These are phyloP conservation scores for Aleurites moluccanus DNA, from an alignment of 441 rosid genomes.

Conservation along the genomic window DNA sequence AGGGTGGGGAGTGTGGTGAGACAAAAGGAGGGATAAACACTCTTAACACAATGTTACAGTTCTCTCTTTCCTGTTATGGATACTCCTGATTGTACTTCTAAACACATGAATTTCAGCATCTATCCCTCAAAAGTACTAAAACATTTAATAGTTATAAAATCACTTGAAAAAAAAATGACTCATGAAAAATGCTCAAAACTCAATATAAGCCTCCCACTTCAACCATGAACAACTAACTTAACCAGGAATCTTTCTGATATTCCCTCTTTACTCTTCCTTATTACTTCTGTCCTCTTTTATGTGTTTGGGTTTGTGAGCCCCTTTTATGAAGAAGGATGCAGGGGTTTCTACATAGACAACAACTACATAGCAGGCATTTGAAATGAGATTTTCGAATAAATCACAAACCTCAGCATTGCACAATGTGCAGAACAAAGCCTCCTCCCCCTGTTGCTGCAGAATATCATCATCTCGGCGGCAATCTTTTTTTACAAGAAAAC, in stretches of 20 bases:
- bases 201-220: background rate
- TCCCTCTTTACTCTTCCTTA: background rate
- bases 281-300: background rate
- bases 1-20: background rate
- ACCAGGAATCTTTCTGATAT: background rate
- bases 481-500: slow-evolving; percentile 62
- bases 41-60: background rate
- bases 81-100: background rate
- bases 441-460: slow-evolving; percentile 52
- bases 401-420: slow-evolving; percentile 81
- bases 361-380: slow-evolving; percentile 4
- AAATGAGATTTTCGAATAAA: slow-evolving; percentile 13
- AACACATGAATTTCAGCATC: background rate
- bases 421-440: slow-evolving; percentile 81
- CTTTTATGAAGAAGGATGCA: background rate
- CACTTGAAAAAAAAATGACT: background rate
- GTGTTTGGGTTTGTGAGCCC: background rate
- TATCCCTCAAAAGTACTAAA: background rate
- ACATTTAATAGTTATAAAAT: background rate
- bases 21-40: background rate
- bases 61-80: background rate
- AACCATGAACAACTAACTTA: background rate
- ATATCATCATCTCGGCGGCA: slow-evolving; percentile 65
- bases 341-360: background rate
- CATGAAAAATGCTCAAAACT: background rate